Percentiles rank a stretch among this genome's conserved stretches.
phyloP scores from a whole-genome alignment of 768 basidiomycete genomes.

The Serendipita sp. region DNA sequence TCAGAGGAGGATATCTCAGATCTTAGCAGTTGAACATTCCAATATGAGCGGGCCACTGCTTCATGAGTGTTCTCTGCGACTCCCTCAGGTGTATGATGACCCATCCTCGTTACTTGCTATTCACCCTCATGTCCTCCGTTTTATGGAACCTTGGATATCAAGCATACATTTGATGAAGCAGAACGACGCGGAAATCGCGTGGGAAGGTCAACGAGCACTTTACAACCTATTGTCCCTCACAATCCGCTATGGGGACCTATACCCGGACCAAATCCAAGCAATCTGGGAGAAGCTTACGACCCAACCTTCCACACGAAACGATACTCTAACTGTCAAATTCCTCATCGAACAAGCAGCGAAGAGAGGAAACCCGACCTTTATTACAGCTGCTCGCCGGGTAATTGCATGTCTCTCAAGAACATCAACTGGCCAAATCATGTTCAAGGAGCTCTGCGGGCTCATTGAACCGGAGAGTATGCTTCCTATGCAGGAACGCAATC shows the following conservation, averaged over 20 bases:
- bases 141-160: conserved; percentile 71
- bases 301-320: conserved; percentile 51
- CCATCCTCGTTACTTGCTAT: conserved; percentile 24
- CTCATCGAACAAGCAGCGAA: conserved; percentile 77
- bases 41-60: conserved; percentile 47
- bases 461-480: conserved; percentile 79
- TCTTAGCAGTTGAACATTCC: conserved; percentile 65
- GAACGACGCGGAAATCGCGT: conserved; percentile 37
- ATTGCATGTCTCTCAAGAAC: conserved; percentile 75
- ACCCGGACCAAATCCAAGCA: conserved; percentile 64
- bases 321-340: conserved; percentile 66
- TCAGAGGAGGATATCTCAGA: conserved; percentile 59
- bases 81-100: conserved; percentile 44
- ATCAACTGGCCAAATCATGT: conserved; percentile 50
- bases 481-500: conserved; percentile 56
- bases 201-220: conserved; percentile 47
- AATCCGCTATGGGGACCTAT: conserved; percentile 50
- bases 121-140: conserved; percentile 46
- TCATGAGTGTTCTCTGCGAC: conserved; percentile 51
- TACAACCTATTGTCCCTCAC: conserved; percentile 78
- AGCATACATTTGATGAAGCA: conserved; percentile 56
- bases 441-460: conserved; percentile 70
- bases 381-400: conserved; percentile 64
- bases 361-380: conserved; percentile 62
- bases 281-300: conserved; percentile 73